These are phyloP conservation scores for Cercospora canescens DNA, from an alignment of 2,329 filamentous ascomycete genomes.

Conservation along the genomic window DNA sequence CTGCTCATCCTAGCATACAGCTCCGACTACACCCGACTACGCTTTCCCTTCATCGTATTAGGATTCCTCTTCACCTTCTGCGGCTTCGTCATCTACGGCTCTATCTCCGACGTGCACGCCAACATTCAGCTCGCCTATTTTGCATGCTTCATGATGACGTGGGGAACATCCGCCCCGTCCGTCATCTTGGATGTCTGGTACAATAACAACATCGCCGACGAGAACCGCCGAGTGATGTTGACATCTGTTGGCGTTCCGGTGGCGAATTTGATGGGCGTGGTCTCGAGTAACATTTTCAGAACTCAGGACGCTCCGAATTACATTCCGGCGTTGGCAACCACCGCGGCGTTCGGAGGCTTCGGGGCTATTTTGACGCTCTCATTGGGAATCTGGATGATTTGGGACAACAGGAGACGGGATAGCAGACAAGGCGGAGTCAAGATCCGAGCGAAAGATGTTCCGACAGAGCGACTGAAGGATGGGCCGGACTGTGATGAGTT, in stretches of 20 bases:
- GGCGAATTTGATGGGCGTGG: slow-evolving; percentile 75
- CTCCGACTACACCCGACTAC: slow-evolving; percentile 65
- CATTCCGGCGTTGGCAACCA: slow-evolving; percentile 64
- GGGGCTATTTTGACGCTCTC: slow-evolving; percentile 57
- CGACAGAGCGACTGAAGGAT: slow-evolving; percentile 47
- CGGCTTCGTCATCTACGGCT: slow-evolving; percentile 77
- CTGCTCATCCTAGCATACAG: slow-evolving; percentile 70
- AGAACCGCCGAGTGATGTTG: slow-evolving; percentile 68
- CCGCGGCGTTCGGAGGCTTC: slow-evolving; percentile 62
- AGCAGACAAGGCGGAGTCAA: slow-evolving; percentile 53
- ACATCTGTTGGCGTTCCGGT: slow-evolving; percentile 73
- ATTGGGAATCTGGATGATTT: slow-evolving; percentile 64
- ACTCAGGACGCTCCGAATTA: slow-evolving; percentile 66
- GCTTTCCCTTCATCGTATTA: slow-evolving; percentile 72
- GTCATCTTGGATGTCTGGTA: slow-evolving; percentile 71
- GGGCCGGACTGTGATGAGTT: slow-evolving; percentile 46
- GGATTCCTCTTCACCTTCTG: slow-evolving; percentile 74
- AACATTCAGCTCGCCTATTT: slow-evolving; percentile 70
- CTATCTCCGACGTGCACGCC: slow-evolving; percentile 59
- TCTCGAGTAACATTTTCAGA: slow-evolving; percentile 68
- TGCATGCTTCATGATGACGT: slow-evolving; percentile 79
- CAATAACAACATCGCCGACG: slow-evolving; percentile 80
- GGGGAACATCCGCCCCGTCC: slow-evolving; percentile 72
- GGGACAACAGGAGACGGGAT: slow-evolving; percentile 65
- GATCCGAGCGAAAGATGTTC: slow-evolving; percentile 53